Base-by-base conservation (phyloP, 2,329 filamentous ascomycete genomes). In the Teratosphaeriaceae sp. region DNA sequence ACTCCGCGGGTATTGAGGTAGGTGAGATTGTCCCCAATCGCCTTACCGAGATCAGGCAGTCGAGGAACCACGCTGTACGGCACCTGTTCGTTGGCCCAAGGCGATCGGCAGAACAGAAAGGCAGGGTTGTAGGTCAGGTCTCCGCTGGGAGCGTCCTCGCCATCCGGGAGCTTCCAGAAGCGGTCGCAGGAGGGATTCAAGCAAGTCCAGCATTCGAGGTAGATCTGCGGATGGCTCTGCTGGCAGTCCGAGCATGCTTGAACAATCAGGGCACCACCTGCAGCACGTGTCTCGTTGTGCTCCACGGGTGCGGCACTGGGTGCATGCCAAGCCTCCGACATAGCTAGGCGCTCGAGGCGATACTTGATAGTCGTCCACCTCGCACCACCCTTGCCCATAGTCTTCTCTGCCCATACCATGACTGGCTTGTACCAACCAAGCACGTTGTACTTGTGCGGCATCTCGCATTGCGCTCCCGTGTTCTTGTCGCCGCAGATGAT, bases 381-480 rank as follows among this genome's bases (percentile, higher is more conserved):
- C 31, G 51, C 58, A 9, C 40, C 38, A 13, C 46, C 47, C 34
- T 54, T 67, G 1, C 67, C 59, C 1, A 64, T 48, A 3, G 65
- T 65, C 46, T 70, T 73, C 52, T 89, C 84, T 9, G 64, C 68
- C 84, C 84, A 89, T 0, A 87, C 68, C 38, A 82, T 68, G 0
- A 81, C 84, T 11, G 85, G 67, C 38, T 80, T 76, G 58, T 85
- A 88, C 59, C 73, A 80, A n/a, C 71, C 82, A 31, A 88, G 67
- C 0, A 87, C 78, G 43, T 75, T 79, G 53, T 80, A 88, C 1
- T 72, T 65, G 44, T 81, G 70, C 0, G 75, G 74, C 6, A 81
- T 65, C 20, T 68, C 64, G 1, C 69, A 71, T 0, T 70, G 67
- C 15, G 74, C 67, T 18, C 70, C 58, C 3, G 59, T 57, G 48